Evolutionary conservation across 345 rosid genomes (phyloP).

Genomic region (Dipteronia sinensis): DNA sequence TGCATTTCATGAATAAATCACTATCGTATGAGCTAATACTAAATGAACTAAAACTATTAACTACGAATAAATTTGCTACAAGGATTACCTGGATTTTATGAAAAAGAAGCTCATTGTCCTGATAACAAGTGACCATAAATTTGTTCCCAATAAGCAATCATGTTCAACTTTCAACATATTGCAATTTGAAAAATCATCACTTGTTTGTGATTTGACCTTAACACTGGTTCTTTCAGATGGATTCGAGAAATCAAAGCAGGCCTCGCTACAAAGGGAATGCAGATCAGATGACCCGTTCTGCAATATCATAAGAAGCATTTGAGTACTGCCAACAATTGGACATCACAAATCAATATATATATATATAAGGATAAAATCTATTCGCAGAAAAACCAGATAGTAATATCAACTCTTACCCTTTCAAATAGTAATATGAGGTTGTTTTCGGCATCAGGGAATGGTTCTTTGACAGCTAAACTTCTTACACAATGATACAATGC

Average conservation of each 20-base stretch:
- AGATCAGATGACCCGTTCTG: constrained; percentile 73
- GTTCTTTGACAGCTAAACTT: constrained; percentile 94
- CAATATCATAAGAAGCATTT: constrained; percentile 40
- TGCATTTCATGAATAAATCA: neutral
- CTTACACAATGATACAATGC: constrained; percentile 90
- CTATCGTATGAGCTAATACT: neutral
- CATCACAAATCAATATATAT: constrained; percentile 5
- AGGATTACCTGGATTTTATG: constrained; percentile 62
- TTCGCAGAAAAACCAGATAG: neutral
- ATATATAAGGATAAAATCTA: constrained; percentile 14
- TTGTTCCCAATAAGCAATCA: constrained; percentile 27
- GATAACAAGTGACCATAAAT: constrained; percentile 69
- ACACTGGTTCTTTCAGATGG: constrained; percentile 49
- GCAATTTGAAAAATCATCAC: constrained; percentile 24
- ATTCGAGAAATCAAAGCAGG: constrained; percentile 56
- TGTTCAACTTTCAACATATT: constrained; percentile 29
- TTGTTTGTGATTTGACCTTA: constrained; percentile 19
- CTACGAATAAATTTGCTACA: neutral
- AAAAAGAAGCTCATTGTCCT: constrained; percentile 70
- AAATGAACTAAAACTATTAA: neutral
- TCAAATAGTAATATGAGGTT: constrained; percentile 79
- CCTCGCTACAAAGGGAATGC: constrained; percentile 41
- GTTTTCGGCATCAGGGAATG: constrained; percentile 85
- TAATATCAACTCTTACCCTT: constrained; percentile 51
- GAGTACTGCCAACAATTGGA: constrained; percentile 16